phyloP scores from a whole-genome alignment of 2,329 filamentous ascomycete species.

The Helminthosporium solani region DNA sequence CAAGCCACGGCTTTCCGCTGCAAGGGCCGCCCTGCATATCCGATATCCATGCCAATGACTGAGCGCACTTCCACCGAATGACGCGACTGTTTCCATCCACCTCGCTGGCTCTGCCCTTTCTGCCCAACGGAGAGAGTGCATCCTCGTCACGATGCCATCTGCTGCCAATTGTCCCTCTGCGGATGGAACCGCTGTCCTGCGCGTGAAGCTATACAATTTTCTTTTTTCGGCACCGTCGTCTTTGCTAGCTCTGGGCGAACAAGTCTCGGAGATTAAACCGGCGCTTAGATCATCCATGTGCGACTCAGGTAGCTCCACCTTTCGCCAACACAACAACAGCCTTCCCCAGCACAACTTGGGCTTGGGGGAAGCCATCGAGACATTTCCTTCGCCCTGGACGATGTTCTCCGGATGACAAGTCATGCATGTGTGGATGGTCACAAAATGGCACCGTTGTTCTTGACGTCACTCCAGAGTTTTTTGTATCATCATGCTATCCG shows the following conservation, averaged over 20 bases:
- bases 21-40: slow-evolving; percentile 11
- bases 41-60: slow-evolving; percentile 4
- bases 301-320: neutral
- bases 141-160: neutral
- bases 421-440: neutral
- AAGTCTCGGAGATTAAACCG: slow-evolving; percentile 30
- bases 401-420: neutral
- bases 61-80: slow-evolving; percentile 7
- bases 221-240: slow-evolving; percentile 5
- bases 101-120: neutral
- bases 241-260: slow-evolving; percentile 8
- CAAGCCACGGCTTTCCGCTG: neutral
- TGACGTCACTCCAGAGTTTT: neutral
- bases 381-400: neutral
- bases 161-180: neutral
- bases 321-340: neutral
- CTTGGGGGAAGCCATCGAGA: neutral
- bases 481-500: neutral
- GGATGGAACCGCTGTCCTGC: neutral
- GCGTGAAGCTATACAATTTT: neutral
- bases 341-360: neutral
- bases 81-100: slow-evolving; percentile 2
- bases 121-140: too few species aligned
- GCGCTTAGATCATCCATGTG: slow-evolving; percentile 19
- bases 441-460: neutral